A percentile compares a stretch with the other conserved stretches of the same genome.
These are phyloP conservation scores for Solanum chilense DNA, from an alignment of 257 asterid genomes.

Conservation along the genomic window DNA sequence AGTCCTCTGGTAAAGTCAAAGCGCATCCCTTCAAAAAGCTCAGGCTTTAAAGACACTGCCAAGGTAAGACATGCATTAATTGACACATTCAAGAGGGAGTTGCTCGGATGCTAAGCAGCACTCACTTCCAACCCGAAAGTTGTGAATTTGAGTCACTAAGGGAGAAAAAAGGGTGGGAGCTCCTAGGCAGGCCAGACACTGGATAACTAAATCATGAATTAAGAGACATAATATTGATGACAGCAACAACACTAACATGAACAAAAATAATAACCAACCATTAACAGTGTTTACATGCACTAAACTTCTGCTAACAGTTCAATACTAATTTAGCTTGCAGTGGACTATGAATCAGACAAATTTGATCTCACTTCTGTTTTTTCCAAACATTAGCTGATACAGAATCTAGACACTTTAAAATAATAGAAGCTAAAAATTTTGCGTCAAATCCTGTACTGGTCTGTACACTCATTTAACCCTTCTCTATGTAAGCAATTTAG, in stretches of 20 bases:
- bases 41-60: constrained; percentile 98
- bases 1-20: constrained; percentile 91
- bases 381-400: not conserved
- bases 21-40: constrained; percentile 94
- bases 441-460: not conserved
- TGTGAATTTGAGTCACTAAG: not conserved
- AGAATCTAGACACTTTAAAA: not conserved
- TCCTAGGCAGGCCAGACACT: not conserved
- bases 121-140: not conserved
- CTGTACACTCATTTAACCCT: not conserved
- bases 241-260: not conserved
- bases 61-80: constrained; percentile 3
- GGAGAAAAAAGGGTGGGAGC: not conserved
- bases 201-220: not conserved
- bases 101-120: not conserved
- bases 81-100: not conserved
- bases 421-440: not conserved
- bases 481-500: not conserved
- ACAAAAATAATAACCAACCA: not conserved
- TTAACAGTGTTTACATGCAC: not conserved
- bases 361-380: not conserved
- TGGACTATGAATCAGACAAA: not conserved
- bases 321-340: not conserved
- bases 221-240: not conserved
- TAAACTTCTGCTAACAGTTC: not conserved